phyloP scores from a whole-genome alignment of 306 rosid genomes.

The Biancaea sappan region DNA sequence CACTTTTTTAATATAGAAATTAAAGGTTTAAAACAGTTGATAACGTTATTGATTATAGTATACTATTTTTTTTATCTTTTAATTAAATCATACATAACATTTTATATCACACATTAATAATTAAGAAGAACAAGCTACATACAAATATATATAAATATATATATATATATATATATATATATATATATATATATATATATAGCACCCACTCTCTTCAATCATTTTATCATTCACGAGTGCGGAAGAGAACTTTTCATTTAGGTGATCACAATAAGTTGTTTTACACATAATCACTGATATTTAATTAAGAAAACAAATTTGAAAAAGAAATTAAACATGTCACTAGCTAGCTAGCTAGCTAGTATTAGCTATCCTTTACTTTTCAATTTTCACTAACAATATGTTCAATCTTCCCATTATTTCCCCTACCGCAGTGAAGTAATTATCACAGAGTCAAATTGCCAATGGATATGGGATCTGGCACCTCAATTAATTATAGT shows the following conservation, averaged over 20 bases:
- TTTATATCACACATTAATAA: not conserved
- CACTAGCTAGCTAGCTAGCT: too few species aligned
- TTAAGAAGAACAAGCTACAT: not conserved
- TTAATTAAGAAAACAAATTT: too few species aligned
- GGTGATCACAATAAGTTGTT: not conserved
- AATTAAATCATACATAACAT: not conserved
- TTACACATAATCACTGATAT: not conserved
- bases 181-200: not conserved
- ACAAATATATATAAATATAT: not conserved
- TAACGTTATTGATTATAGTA: too few species aligned
- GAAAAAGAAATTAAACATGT: too few species aligned
- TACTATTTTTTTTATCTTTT: too few species aligned
- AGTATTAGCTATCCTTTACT: not conserved
- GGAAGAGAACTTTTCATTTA: not conserved
- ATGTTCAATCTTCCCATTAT: not conserved
- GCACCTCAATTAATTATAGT: not conserved
- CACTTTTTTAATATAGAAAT: too few species aligned
- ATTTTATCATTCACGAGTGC: not conserved
- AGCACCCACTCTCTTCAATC: not conserved
- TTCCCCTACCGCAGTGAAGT: not conserved
- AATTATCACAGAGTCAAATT: not conserved
- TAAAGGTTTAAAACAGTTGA: too few species aligned
- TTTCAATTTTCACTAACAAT: not conserved
- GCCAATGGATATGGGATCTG: slow-evolving; percentile 12
- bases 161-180: not conserved